phyloP scores from a whole-genome alignment of 768 basidiomycete species.

The Leccinum obscurum region DNA sequence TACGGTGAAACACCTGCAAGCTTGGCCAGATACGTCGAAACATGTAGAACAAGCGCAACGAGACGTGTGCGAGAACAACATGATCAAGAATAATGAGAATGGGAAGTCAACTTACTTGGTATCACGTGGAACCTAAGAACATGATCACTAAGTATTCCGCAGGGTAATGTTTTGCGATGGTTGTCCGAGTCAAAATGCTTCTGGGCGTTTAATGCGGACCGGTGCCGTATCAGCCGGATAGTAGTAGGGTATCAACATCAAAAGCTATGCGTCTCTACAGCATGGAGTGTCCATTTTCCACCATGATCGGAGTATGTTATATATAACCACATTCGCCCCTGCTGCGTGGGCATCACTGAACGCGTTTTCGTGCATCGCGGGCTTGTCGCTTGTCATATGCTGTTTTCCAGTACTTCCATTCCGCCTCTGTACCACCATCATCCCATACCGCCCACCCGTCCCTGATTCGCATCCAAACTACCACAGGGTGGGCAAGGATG shows the following conservation, averaged over 20 bases:
- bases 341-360: constrained; percentile 7
- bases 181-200: too few relatives aligned
- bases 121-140: too few relatives aligned
- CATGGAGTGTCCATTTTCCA: constrained; percentile 41
- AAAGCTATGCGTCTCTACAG: constrained; percentile 13
- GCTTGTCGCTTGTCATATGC: constrained; percentile 49
- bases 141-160: too few relatives aligned
- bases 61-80: constrained; percentile 1
- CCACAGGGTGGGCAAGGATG: constrained; percentile 57
- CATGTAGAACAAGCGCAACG: constrained; percentile 7
- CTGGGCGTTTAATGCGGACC: background rate
- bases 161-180: too few relatives aligned
- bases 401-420: constrained; percentile 67
- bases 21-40: constrained; percentile 6
- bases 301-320: constrained; percentile 44
- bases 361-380: constrained; percentile 21
- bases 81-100: background rate
- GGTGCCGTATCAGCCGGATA: too few relatives aligned
- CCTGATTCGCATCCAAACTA: constrained; percentile 65
- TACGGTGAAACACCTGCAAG: constrained; percentile 1
- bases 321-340: background rate
- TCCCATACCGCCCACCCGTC: constrained; percentile 83
- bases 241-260: background rate
- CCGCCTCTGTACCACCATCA: constrained; percentile 73
- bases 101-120: background rate